Base-by-base conservation (phyloP, 2,329 filamentous ascomycete genomes). In the Hypoxylon sp. region DNA sequence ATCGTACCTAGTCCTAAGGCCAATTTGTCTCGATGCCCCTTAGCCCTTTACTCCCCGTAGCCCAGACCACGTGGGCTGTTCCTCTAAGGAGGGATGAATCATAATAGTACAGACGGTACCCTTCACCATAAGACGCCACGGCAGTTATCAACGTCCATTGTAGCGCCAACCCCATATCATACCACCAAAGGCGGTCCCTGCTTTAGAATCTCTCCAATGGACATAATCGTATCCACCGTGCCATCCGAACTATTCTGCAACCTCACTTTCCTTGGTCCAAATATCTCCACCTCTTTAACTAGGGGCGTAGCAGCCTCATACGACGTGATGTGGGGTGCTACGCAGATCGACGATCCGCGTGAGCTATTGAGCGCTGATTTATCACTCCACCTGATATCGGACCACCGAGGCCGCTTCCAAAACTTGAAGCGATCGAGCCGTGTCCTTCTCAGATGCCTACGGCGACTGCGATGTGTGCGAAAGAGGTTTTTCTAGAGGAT, bases 401-500 rank as follows among this genome's bases (percentile, higher is more conserved):
- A 65, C 70, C 69, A 70, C 32, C 63, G 59, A 34, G 70, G 69
- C 48, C 70, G 61, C 22, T 71, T 72, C 72, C 70, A 73, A 57
- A 70, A 69, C 30, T 73, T 71, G 61, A 69, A 70, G 50, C 67
- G 68, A 22, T 70, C 62, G 22, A 53, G 39, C 24, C 67, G 69
- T 28, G 68, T 70, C 49, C 61, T 71, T 62, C 57, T 68, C 15
- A 64, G 56, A 19, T 68, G 66, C 19, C 34, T 60, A 20, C 64
- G 62, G 44, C 70, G 70, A 19, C 56, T 32, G 43, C 64, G 62
- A 56, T 72, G 63, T 44, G 56, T 65, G 56, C 55, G 62, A 64
- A 69, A 57, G 64, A 72, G 65, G 48, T 68, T 68, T 44, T 57
- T 57, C 70, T 75, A 76, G 43, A 76, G 69, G 39, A 76, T 65